Conservation (phyloP, 2,329 filamentous ascomycete species). For the Pezizomycotina sp. region DNA sequence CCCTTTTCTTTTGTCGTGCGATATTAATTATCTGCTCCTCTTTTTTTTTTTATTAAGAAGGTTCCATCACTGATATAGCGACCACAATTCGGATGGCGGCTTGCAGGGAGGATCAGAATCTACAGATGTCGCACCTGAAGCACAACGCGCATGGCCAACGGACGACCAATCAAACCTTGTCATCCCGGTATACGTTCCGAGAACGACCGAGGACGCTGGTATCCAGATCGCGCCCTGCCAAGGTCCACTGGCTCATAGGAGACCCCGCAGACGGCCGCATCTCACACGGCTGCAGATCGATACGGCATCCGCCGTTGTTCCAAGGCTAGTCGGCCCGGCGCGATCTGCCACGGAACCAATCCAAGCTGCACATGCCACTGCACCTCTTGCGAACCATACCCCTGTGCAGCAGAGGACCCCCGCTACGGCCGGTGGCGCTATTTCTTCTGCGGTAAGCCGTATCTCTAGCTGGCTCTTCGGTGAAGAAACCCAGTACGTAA, state of each 20-base stretch:
- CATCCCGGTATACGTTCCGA: too few relatives aligned
- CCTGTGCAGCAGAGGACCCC: too few relatives aligned
- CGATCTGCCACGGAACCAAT: slow-evolving; percentile 12
- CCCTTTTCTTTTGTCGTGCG: slow-evolving; percentile 2
- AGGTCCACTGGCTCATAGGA: too few relatives aligned
- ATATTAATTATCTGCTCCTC: not conserved
- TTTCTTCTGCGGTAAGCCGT: slow-evolving; percentile 15
- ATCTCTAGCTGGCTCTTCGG: slow-evolving; percentile 18
- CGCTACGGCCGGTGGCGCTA: slow-evolving; percentile 11
- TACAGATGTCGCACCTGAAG: slow-evolving; percentile 1
- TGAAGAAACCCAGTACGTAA: too few relatives aligned
- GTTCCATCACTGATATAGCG: slow-evolving; percentile 2
- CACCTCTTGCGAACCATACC: too few relatives aligned
- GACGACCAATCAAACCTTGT: too few relatives aligned
- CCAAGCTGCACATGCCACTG: slow-evolving; percentile 6
- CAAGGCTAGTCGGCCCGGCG: slow-evolving; percentile 10
- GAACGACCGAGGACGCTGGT: too few relatives aligned
- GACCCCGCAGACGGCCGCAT: too few relatives aligned
- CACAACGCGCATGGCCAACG: not conserved
- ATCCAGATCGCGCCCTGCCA: too few relatives aligned
- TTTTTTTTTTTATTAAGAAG: slow-evolving; percentile 4
- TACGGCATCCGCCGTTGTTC: too few relatives aligned
- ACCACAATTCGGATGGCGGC: slow-evolving; percentile 11
- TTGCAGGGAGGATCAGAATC: slow-evolving; percentile 12
- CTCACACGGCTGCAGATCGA: too few relatives aligned